A percentile compares a stretch with the other conserved stretches of the same genome.
These are phyloP conservation scores for Ramularia collo-cygni DNA, from an alignment of 2,329 filamentous ascomycete species.

Conservation along the genomic window DNA sequence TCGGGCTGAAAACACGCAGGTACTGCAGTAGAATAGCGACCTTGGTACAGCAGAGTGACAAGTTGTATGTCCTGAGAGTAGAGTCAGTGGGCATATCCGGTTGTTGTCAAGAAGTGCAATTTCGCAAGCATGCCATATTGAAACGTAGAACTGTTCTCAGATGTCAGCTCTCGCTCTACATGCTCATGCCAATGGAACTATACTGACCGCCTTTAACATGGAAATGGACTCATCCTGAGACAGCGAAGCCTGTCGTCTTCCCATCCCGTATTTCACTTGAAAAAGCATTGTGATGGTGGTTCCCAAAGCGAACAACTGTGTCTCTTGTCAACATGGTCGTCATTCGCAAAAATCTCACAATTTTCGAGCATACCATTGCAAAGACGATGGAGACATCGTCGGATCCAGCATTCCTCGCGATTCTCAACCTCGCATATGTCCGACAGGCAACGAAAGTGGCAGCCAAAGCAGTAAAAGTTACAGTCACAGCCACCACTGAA, in stretches of 20 bases:
- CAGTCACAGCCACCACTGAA: conserved; percentile 15
- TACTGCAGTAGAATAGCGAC: conserved; percentile 44
- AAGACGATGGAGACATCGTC: conserved; percentile 21
- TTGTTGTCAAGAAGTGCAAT: no score
- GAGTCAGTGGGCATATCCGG: neutral
- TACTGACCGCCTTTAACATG: conserved; percentile 17
- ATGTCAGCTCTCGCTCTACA: no score
- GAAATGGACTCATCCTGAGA: conserved; percentile 6
- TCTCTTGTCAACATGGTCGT: neutral
- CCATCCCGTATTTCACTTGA: conserved; percentile 20
- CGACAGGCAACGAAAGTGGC: conserved; percentile 14
- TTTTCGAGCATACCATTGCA: conserved; percentile 12
- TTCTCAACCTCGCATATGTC: conserved; percentile 16
- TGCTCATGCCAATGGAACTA: no score
- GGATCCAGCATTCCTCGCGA: conserved; percentile 17
- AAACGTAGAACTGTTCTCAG: conserved; percentile 13
- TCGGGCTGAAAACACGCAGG: conserved; percentile 39
- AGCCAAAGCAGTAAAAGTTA: conserved; percentile 18
- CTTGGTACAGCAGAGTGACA: conserved; percentile 35
- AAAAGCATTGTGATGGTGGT: conserved; percentile 14
- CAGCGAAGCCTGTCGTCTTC: conserved; percentile 13
- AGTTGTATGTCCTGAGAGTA: conserved; percentile 33
- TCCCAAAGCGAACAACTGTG: conserved; percentile 12
- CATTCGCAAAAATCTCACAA: no score
- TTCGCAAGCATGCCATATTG: conserved; percentile 10